A percentile compares a stretch with the other conserved stretches of the same genome.
Conservation (phyloP, 306 rosid species). For the Quercus engelmannii region DNA sequence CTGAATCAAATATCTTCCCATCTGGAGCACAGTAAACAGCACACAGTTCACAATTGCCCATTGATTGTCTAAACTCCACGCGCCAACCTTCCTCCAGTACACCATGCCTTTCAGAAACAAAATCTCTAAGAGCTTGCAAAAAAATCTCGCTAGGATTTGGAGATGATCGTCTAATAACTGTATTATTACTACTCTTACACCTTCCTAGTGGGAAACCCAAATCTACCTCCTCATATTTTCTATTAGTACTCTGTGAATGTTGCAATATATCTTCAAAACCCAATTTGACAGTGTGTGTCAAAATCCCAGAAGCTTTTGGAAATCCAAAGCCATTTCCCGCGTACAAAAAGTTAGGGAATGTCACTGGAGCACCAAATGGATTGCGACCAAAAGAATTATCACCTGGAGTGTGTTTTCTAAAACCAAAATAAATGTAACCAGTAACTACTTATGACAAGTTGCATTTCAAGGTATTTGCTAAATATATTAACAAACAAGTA, state of each 20-base stretch:
- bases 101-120: slow-evolving; percentile 77
- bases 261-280: slow-evolving; percentile 71
- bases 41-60: slow-evolving; percentile 63
- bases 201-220: slow-evolving; percentile 51
- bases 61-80: slow-evolving; percentile 77
- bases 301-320: slow-evolving; percentile 57
- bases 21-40: slow-evolving; percentile 93
- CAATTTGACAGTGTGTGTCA: slow-evolving; percentile 57
- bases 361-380: slow-evolving; percentile 67
- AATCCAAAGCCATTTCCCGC: slow-evolving; percentile 59
- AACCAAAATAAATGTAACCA: slow-evolving; percentile 52
- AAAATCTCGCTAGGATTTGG: slow-evolving; percentile 56
- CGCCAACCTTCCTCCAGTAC: slow-evolving; percentile 95
- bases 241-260: slow-evolving; percentile 43
- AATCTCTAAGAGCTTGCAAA: slow-evolving; percentile 91
- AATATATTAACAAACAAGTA: slow-evolving; percentile 12
- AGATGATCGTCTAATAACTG: slow-evolving; percentile 46
- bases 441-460: slow-evolving; percentile 37
- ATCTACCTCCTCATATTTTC: slow-evolving; percentile 61
- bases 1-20: slow-evolving; percentile 90
- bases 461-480: slow-evolving; percentile 29
- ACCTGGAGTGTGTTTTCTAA: slow-evolving; percentile 80
- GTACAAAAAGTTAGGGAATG: slow-evolving; percentile 51
- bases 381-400: slow-evolving; percentile 82
- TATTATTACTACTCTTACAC: slow-evolving; percentile 50